phyloP scores from a whole-genome alignment of 1,284 basidiomycete genomes.

The Irpex sp. region DNA sequence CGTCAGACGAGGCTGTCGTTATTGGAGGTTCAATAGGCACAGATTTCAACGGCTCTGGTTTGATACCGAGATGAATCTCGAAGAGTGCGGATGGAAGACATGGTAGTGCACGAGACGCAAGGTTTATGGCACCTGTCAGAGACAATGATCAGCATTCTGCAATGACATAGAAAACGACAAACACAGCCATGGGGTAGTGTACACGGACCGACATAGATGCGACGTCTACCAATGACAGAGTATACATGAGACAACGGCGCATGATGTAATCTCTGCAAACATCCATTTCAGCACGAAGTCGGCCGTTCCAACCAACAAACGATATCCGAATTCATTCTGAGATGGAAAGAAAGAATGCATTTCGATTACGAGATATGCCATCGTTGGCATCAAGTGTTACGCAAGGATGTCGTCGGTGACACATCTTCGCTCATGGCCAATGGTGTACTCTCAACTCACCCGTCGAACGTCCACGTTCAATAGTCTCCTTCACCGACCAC shows the following conservation, averaged over 20 bases:
- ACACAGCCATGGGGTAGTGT: background rate
- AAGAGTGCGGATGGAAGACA: slow-evolving; percentile 77
- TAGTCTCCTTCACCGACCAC: slow-evolving; percentile 66
- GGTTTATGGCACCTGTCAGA: slow-evolving; percentile 61
- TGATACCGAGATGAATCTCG: slow-evolving; percentile 72
- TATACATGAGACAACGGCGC: too few species aligned
- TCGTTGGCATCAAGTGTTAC: background rate
- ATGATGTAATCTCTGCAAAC: too few species aligned
- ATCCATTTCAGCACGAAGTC: too few species aligned
- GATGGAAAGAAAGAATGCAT: too few species aligned
- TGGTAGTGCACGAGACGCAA: slow-evolving; percentile 63
- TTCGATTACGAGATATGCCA: background rate
- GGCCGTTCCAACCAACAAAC: too few species aligned
- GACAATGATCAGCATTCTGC: background rate
- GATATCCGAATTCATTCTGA: too few species aligned
- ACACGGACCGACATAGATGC: background rate
- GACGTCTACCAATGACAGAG: too few species aligned
- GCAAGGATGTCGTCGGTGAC: background rate
- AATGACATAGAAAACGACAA: background rate
- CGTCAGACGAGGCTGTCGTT: slow-evolving; percentile 30
- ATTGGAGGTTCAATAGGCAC: slow-evolving; percentile 60
- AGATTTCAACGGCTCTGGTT: slow-evolving; percentile 57
- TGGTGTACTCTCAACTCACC: slow-evolving; percentile 41
- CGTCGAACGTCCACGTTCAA: slow-evolving; percentile 71
- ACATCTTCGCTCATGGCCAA: background rate